Percentiles rank a stretch among this genome's conserved stretches.
phyloP scores from a whole-genome alignment of 208 protist genomes.

The Angomonas desouzai region DNA sequence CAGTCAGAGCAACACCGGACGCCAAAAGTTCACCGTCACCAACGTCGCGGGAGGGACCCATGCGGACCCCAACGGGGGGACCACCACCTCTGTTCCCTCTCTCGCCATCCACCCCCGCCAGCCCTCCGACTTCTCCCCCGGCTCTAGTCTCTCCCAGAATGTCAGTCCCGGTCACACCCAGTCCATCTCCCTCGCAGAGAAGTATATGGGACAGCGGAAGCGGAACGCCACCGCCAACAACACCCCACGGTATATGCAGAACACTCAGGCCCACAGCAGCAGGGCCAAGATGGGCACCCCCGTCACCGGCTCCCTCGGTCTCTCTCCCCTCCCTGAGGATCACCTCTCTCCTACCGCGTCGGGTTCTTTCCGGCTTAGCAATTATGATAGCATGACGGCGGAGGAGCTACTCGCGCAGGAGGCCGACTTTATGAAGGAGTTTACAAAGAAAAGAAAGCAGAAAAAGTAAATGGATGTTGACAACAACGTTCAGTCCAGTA shows the following conservation, averaged over 20 bases:
- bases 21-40: not conserved
- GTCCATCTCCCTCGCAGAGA: slow-evolving; percentile 5
- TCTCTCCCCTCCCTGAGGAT: slow-evolving; percentile 1
- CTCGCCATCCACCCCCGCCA: not conserved
- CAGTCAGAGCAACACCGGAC: not conserved
- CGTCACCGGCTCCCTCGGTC: not conserved
- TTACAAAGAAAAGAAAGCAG: slow-evolving; percentile 22
- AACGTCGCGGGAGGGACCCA: not conserved
- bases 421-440: slow-evolving; percentile 42
- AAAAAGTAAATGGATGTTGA: slow-evolving; percentile 4
- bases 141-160: not conserved
- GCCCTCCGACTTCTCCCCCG: not conserved
- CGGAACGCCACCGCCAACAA: slow-evolving; percentile 9
- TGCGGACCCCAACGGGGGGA: not conserved
- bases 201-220: slow-evolving; percentile 11
- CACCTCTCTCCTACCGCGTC: not conserved
- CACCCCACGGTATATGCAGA: slow-evolving; percentile 39
- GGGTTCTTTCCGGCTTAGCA: slow-evolving; percentile 1
- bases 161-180: not conserved
- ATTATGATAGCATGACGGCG: slow-evolving; percentile 24
- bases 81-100: not conserved
- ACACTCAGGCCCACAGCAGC: slow-evolving; percentile 25
- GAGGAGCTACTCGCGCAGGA: slow-evolving; percentile 49
- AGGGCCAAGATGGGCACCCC: slow-evolving; percentile 14
- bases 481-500: too few species aligned